Evolutionary conservation across 202 grass and related monocot species (phyloP).

Genomic region (Digitaria exilis): DNA sequence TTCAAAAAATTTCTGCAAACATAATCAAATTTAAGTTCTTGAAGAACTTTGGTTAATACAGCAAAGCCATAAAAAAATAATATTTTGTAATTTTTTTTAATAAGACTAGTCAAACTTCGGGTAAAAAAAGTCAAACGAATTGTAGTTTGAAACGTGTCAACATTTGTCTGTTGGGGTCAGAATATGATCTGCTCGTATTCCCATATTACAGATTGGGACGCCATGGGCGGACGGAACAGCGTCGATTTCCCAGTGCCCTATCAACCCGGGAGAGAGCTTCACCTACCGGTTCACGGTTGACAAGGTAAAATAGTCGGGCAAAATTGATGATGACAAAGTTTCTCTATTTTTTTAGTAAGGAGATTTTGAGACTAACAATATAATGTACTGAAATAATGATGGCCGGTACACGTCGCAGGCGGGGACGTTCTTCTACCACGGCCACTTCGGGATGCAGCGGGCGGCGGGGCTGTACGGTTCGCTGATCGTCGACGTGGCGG

Average conservation of each 20-base stretch:
- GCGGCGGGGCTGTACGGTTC: conserved; percentile 84
- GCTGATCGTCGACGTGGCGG: too few relatives aligned
- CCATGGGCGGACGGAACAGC: conserved; percentile 92
- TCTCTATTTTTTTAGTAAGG: not conserved
- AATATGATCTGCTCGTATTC: too few relatives aligned
- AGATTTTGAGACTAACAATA: not conserved
- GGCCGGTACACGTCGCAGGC: conserved; percentile 45
- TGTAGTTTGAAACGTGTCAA: too few relatives aligned
- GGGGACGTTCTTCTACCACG: conserved; percentile 85
- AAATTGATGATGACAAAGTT: too few relatives aligned
- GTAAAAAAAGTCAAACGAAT: too few relatives aligned
- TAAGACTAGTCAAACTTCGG: too few relatives aligned
- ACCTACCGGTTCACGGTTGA: conserved; percentile 65
- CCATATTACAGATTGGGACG: conserved; percentile 50
- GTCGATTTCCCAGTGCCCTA: conserved; percentile 83
- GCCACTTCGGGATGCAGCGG: conserved; percentile 90
- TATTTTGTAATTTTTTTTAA: too few relatives aligned
- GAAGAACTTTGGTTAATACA: too few relatives aligned
- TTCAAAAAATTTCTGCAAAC: too few relatives aligned
- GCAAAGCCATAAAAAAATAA: too few relatives aligned
- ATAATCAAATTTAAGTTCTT: too few relatives aligned
- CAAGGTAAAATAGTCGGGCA: conserved; percentile 21
- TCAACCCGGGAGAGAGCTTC: conserved; percentile 78
- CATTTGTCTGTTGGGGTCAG: too few relatives aligned
- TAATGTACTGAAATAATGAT: not conserved